Base-by-base conservation (phyloP, 257 asterid genomes). In the Scutellaria baicalensis region DNA sequence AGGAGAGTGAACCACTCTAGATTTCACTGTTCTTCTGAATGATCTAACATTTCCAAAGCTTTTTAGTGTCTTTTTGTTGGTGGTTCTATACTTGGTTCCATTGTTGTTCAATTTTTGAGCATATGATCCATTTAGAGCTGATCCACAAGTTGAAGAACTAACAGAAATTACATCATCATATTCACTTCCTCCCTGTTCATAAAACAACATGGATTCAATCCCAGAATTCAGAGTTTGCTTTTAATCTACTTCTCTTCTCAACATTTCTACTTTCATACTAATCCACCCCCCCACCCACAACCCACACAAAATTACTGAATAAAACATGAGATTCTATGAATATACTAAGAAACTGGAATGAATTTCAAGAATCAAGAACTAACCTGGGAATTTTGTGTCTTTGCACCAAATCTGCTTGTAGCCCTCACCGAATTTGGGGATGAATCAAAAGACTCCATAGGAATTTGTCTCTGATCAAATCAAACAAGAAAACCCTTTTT, bases 121-220 rank as follows among this genome's bases (percentile, higher is more conserved):
- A 67, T 39, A 39, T 9, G 73, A 66, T 47, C 74, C 76, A 68
- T 44, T 71, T 11, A 66, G 49, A 1, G 82, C 14, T 52, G 95
- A 89, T 84, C 76, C 90, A 71, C 79, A 64, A 68, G 84, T 76
- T 47, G 92, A 87, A 64, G 86, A 87, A 78, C 52, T 73, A 54
- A 73, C 43, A 7, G 88, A 87, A 21, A 75, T 70, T 35, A 42
- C 73, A 16, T 82, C 96, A 75, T 85, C 95, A 71, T 43, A 52
- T 33, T 85, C 95, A 81, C 82, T 89, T 75, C 78, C 85, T 66
- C 78, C 91, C 88, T 88, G 84, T 70, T 74, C 42, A 74, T 6
- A 31, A 35, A 40, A 66, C 14, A 68, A 78, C 55, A 51, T 9
- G 42, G 6, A 4, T 27, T 27, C 16, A 74, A 70, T 66, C 23